Percentiles rank a stretch among this genome's conserved stretches.
phyloP scores from a whole-genome alignment of 495 filamentous ascomycete species.

The Talaromyces nanjingensis region DNA sequence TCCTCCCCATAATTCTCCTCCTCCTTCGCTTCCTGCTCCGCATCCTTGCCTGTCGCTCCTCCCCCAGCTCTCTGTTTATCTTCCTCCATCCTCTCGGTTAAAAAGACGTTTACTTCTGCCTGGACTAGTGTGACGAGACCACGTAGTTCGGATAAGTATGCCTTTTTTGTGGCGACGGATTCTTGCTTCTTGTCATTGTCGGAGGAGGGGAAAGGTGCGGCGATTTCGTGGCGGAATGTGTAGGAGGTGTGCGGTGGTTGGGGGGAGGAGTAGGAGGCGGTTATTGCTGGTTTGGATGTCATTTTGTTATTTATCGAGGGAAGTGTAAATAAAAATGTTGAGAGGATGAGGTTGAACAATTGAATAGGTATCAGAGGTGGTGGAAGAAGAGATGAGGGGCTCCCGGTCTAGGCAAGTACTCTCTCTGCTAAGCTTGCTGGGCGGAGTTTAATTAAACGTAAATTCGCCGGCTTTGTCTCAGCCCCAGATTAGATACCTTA shows the following conservation, averaged over 20 bases:
- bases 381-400: not conserved
- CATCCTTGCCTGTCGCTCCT: constrained; percentile 34
- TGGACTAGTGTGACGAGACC: constrained; percentile 55
- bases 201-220: constrained; percentile 17
- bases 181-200: not conserved
- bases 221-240: constrained; percentile 39
- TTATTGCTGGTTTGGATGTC: constrained; percentile 23
- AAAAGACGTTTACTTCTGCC: constrained; percentile 67
- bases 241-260: constrained; percentile 16
- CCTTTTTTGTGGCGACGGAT: constrained; percentile 43
- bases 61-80: constrained; percentile 54
- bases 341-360: too few relatives aligned
- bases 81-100: constrained; percentile 84
- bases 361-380: too few relatives aligned
- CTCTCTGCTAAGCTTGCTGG: not conserved
- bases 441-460: not conserved
- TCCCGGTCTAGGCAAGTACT: not conserved
- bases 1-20: constrained; percentile 88
- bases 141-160: constrained; percentile 64
- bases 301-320: not conserved
- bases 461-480: not conserved
- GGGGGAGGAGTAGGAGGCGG: constrained; percentile 55
- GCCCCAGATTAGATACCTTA: not conserved
- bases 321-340: not conserved
- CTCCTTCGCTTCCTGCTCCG: constrained; percentile 56